A percentile compares a stretch with the other conserved stretches of the same genome.
These are phyloP conservation scores for Euclidium syriacum DNA, from an alignment of 345 rosid species.

Conservation along the genomic window DNA sequence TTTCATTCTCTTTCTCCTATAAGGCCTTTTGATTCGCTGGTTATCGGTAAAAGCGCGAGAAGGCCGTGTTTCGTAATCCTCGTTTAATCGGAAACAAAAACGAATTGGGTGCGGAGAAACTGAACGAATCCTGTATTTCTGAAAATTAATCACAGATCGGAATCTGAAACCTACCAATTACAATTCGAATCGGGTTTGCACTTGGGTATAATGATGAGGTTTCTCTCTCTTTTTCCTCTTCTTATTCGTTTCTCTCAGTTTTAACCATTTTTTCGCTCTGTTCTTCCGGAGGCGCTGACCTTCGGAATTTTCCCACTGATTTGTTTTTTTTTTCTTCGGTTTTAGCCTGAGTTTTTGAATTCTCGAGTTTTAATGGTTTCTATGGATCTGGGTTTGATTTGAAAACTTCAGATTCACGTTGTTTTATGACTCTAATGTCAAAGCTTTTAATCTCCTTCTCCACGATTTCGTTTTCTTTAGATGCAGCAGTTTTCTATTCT, in stretches of 20 bases:
- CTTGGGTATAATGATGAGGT: conserved; percentile 38
- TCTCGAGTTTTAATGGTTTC: not conserved
- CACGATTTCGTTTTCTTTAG: not conserved
- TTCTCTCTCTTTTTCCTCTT: conserved; percentile 2
- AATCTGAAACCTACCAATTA: not conserved
- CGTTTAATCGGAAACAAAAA: not conserved
- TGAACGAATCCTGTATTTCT: conserved; percentile 12
- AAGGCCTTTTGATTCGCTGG: not conserved
- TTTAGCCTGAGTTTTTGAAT: not conserved
- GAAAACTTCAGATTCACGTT: not conserved
- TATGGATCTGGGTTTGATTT: conserved; percentile 27
- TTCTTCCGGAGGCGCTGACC: not conserved
- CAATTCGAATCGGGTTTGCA: conserved; percentile 6
- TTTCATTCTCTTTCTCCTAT: not conserved
- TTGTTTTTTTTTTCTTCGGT: not conserved
- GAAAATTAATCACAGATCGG: conserved; percentile 20
- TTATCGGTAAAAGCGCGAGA: conserved; percentile 6
- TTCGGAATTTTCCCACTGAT: not conserved
- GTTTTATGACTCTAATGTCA: conserved; percentile 4
- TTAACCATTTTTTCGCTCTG: not conserved
- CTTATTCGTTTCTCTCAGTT: not conserved
- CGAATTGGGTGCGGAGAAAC: not conserved
- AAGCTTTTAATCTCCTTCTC: not conserved
- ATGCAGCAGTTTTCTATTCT: not conserved
- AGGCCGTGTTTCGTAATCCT: not conserved